phyloP scores from a whole-genome alignment of 345 rosid species.

The Sonneratia alba region DNA sequence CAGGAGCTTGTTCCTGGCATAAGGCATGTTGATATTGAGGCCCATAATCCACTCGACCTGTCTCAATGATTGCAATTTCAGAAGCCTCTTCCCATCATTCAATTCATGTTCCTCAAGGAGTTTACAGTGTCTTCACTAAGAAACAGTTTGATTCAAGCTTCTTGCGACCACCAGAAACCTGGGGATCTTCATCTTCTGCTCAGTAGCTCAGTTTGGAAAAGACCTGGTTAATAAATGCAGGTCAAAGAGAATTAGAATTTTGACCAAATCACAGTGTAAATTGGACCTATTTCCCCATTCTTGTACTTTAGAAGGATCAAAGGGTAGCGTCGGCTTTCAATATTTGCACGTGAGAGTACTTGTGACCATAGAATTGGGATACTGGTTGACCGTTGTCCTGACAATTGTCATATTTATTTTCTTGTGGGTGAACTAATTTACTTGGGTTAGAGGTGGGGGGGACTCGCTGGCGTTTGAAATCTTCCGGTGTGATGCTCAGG shows the following conservation, averaged over 20 bases:
- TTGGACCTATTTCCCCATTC: neutral
- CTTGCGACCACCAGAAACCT: neutral
- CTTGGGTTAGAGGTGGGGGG: too few species aligned
- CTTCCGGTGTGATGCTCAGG: too few species aligned
- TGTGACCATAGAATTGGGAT: neutral
- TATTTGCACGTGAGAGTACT: too few species aligned
- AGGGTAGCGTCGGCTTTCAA: too few species aligned
- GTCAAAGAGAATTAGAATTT: neutral
- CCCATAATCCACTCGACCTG: constrained; percentile 56
- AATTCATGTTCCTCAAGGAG: neutral
- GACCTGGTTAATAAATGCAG: neutral
- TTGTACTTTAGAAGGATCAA: too few species aligned
- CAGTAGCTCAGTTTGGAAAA: neutral
- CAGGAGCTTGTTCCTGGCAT: constrained; percentile 95
- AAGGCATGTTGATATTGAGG: constrained; percentile 95
- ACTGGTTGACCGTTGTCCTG: too few species aligned
- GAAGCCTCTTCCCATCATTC: neutral
- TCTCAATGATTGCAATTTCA: constrained; percentile 2
- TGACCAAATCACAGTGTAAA: neutral
- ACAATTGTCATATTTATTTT: too few species aligned
- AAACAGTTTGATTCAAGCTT: neutral
- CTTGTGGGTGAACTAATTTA: too few species aligned
- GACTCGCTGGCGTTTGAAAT: too few species aligned
- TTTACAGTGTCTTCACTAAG: neutral
- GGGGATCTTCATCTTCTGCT: neutral